Base-by-base conservation (phyloP, 371 early-diverging fungal genomes). In the Quaeritorhiza haematococci region DNA sequence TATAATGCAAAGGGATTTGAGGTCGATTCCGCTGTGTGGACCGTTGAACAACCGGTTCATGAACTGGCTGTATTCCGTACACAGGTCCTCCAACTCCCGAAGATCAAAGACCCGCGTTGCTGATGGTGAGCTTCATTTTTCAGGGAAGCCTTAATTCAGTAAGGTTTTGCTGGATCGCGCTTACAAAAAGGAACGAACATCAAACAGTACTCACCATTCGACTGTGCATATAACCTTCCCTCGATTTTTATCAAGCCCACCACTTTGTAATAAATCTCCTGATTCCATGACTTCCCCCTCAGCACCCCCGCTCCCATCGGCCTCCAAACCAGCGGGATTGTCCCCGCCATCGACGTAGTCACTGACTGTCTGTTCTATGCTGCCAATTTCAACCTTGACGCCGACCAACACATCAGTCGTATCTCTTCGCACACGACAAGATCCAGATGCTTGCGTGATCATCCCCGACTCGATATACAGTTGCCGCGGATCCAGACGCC, bases 361-460 rank as follows among this genome's bases (percentile, higher is more conserved):
- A 19, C 41, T 44, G 29, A 10, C n/a, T 3, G 42, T 17, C 19
- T 63, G 66, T 29, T 86, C 82, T 41, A 89, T 79, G 27, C 79
- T 74, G 29, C 85, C 90, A 45, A 94, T 85, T 59, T 92, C 93
- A 2, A 89, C 91, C 66, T 93, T 94, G 66, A 95, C 82, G 30
- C 97, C 94, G 17, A 94, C 94, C 19, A 96, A 74, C 0, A 95
- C 86, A 57, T 93, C 92, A 0, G 93, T 91, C 23, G 82, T 82
- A 1, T 90, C 90, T 32, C 89, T 65, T 21, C 34, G 27, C 3
- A 67, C 49, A 33, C 91, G 84, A 48, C 82, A 74, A 10, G 63
- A 84, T 5, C 96, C 94, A 55, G 84, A 85, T 26, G 92, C 86
- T 57, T 58, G 27, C 50, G 58, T 33, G 27, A 41, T 47, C 51